Evolutionary conservation across 1,284 basidiomycete species (phyloP).

Genomic region (Meira miltonrushii): DNA sequence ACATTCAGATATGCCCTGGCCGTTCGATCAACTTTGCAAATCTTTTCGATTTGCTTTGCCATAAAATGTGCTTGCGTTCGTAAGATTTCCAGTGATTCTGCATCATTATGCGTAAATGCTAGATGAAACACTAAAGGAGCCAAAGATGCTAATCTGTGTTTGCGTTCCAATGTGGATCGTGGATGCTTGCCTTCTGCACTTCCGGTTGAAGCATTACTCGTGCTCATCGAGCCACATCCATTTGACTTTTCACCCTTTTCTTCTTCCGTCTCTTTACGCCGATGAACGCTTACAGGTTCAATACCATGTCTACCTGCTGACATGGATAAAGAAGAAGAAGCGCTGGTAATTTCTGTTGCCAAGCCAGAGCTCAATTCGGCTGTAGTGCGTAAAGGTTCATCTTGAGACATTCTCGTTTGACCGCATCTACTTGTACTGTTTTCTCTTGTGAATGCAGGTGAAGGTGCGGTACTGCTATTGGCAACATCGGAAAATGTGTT

Average conservation of each 20-base stretch:
- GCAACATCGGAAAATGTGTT: no score
- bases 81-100: slow-evolving; percentile 14
- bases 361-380: background rate
- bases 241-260: background rate
- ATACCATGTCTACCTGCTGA: background rate
- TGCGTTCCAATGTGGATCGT: slow-evolving; percentile 14
- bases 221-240: background rate
- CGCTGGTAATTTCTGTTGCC: background rate
- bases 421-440: background rate
- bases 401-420: background rate
- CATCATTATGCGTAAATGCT: slow-evolving; percentile 20
- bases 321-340: slow-evolving; percentile 5
- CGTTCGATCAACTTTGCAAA: slow-evolving; percentile 3
- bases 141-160: slow-evolving; percentile 23
- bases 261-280: background rate
- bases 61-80: slow-evolving; percentile 11
- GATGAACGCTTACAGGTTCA: background rate
- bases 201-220: background rate
- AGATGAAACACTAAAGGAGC: slow-evolving; percentile 28
- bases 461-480: no score
- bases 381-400: background rate
- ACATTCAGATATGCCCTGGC: slow-evolving; percentile 1
- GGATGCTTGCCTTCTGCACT: background rate
- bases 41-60: slow-evolving; percentile 8
- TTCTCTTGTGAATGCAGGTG: no score